Evolutionary conservation across 257 asterid species (phyloP).

Genomic region (Fraxinus pennsylvanica): DNA sequence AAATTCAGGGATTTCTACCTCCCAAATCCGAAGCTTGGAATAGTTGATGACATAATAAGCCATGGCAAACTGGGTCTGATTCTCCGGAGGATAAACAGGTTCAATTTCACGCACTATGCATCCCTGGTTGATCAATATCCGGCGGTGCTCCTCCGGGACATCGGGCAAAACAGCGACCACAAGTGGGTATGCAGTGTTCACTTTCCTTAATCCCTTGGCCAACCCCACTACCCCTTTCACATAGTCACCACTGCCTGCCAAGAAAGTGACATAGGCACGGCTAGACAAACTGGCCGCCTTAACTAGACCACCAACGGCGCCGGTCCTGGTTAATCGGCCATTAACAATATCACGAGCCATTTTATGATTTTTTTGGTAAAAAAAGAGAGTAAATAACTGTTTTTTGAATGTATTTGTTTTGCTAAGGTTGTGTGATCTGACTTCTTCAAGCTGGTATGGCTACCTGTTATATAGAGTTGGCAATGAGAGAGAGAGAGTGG

Average conservation of each 20-base stretch:
- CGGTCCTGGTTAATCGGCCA: neutral
- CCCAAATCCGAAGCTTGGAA: constrained; percentile 36
- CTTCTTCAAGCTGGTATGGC: too few species aligned
- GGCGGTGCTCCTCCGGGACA: constrained; percentile 40
- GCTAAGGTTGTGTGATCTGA: too few species aligned
- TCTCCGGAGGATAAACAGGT: constrained; percentile 25
- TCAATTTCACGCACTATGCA: constrained; percentile 37
- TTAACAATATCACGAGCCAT: neutral
- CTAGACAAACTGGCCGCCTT: constrained; percentile 6
- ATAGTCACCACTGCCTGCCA: constrained; percentile 38
- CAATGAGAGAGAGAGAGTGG: too few species aligned
- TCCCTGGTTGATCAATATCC: constrained; percentile 24
- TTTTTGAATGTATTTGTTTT: neutral
- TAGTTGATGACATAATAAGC: constrained; percentile 37
- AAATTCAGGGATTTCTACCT: constrained; percentile 1
- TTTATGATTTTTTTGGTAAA: neutral
- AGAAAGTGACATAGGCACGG: constrained; percentile 39
- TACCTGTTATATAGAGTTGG: too few species aligned
- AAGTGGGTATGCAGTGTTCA: constrained; percentile 29
- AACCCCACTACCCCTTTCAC: constrained; percentile 42
- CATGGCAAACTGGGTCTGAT: constrained; percentile 25
- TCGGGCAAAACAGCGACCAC: constrained; percentile 40
- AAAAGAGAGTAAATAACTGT: too few species aligned
- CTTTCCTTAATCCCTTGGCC: constrained; percentile 39
- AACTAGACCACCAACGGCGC: neutral